Conservation (phyloP, 2,329 filamentous ascomycete species). For the Alternaria tenuissima region DNA sequence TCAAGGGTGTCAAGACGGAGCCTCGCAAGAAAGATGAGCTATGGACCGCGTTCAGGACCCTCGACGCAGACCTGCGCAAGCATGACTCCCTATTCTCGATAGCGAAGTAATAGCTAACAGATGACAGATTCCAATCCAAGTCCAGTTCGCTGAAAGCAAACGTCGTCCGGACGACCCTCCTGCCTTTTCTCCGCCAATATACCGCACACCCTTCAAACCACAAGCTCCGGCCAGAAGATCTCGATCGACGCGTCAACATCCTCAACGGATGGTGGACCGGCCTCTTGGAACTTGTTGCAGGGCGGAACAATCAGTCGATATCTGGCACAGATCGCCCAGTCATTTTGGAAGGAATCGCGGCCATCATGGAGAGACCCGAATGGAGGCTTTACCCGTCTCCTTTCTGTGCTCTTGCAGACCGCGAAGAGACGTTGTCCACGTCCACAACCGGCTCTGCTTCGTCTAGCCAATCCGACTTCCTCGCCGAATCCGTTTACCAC, state of each 20-base stretch:
- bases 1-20: constrained; percentile 50
- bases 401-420: constrained; percentile 69
- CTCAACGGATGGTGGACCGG: constrained; percentile 92
- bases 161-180: constrained; percentile 73
- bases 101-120: constrained; percentile 12
- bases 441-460: constrained; percentile 65
- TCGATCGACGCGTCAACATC: constrained; percentile 80
- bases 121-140: constrained; percentile 72
- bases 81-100: constrained; percentile 43
- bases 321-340: constrained; percentile 83
- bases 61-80: constrained; percentile 75
- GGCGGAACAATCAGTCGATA: constrained; percentile 76
- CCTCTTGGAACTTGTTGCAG: constrained; percentile 81
- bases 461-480: constrained; percentile 70
- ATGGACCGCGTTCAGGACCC: constrained; percentile 71
- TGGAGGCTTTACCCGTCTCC: constrained; percentile 79
- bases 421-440: constrained; percentile 56
- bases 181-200: constrained; percentile 80
- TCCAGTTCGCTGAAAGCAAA: constrained; percentile 77
- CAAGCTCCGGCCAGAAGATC: constrained; percentile 75
- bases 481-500: constrained; percentile 80
- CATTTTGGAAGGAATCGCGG: constrained; percentile 78
- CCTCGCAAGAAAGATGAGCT: constrained; percentile 72
- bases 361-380: constrained; percentile 87
- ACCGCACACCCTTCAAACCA: constrained; percentile 72